Evolutionary conservation across 306 rosid species (phyloP), one percentile per base, ranked within the genome.

Genomic region (Quercus suber): DNA sequence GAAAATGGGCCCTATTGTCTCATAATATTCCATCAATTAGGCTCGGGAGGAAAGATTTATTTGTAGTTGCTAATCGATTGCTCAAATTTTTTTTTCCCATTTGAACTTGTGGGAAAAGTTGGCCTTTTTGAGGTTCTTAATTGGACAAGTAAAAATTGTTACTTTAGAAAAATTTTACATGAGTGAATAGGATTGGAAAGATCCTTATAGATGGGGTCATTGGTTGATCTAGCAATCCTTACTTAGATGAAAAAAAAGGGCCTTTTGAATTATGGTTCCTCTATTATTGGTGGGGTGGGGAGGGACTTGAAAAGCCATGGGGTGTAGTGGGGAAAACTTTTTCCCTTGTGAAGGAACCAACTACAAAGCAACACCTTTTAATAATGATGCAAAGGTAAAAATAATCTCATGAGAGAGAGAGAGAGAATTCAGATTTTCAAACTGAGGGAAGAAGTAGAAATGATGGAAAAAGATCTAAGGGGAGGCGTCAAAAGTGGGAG

Each of bases 21-120:
- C 88, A 84, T 86, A 71, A 88, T 85, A 90, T 87, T 90, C 94
- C 88, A 86, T 87, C 94, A 88, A 85, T 89, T 85, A 75, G 78
- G 82, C 86, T 89, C 82, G 80, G 65, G 86, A 35, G 81, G 69
- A 35, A 76, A 83, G 80, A 83, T 83, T 82, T 45, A 72, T 78
- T 75, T 73, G 65, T 79, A 88, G 76, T 73, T 79, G 5, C 74
- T 81, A 72, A 60, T 82, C 33, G 51, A 20, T 30, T n/a, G 11
- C n/a, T 37, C 58, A 41, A 69, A 23, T 23, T 55, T 55, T 28
- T 37, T 7, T 41, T 41, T 41, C 45, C 60, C n/a, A 52, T 79
- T 79, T 75, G 74, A 85, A 77, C 85, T 78, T 74, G 78, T 78
- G 57, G 20, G 56, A 41, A 69, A 84, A 69, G 82, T 51, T 57